Evolutionary conservation across 495 filamentous ascomycete species (phyloP).

Genomic region (Lasiosphaeria hispida): DNA sequence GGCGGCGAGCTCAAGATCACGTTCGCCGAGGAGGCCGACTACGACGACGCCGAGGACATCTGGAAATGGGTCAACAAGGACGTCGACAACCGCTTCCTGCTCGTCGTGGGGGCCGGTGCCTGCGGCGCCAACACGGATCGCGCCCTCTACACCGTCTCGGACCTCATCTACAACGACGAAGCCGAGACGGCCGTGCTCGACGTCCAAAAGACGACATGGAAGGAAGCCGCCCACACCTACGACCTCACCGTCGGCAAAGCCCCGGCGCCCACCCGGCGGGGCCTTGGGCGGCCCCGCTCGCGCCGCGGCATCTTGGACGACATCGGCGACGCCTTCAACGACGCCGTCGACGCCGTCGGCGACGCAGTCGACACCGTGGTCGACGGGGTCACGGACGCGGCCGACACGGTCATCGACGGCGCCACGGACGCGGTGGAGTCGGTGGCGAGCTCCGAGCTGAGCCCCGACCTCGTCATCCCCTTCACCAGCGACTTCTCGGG

Average conservation of each 20-base stretch:
- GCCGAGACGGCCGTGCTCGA: constrained; percentile 18
- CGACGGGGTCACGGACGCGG: constrained; percentile 2
- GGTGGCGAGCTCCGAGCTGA: constrained; percentile 1
- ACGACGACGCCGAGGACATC: constrained; percentile 19
- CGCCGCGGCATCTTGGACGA: background rate
- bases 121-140: constrained; percentile 16
- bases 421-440: background rate
- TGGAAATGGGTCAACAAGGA: constrained; percentile 25
- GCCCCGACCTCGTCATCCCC: constrained; percentile 17
- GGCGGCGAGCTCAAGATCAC: constrained; percentile 4
- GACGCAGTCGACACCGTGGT: background rate
- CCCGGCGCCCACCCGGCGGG: background rate
- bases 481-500: constrained; percentile 10
- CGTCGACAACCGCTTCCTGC: constrained; percentile 16
- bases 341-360: background rate
- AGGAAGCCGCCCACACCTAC: constrained; percentile 19
- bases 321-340: constrained; percentile 1
- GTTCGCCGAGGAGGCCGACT: constrained; percentile 18
- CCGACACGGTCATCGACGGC: background rate
- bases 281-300: background rate
- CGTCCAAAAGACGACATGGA: constrained; percentile 17
- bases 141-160: constrained; percentile 13
- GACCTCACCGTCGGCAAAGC: constrained; percentile 18
- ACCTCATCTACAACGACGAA: constrained; percentile 14
- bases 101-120: constrained; percentile 18